These are phyloP conservation scores for Diplodia scrobiculata DNA, from an alignment of 2,329 filamentous ascomycete genomes.

Conservation along the genomic window DNA sequence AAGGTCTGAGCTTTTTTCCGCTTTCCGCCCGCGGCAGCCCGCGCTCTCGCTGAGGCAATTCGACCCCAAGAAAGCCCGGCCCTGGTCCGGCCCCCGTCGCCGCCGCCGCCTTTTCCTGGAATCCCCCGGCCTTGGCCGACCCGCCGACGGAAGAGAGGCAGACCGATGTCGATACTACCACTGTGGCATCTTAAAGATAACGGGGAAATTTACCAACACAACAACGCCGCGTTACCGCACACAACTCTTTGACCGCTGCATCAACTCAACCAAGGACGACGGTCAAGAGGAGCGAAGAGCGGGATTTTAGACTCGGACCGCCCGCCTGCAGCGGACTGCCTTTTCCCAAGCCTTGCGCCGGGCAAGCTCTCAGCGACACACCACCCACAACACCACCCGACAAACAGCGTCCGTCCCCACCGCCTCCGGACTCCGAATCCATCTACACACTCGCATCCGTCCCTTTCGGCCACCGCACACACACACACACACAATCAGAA, in stretches of 20 bases:
- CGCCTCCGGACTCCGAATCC: not conserved
- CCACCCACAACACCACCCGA: not conserved
- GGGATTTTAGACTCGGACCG: not conserved
- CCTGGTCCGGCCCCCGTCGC: constrained; percentile 12
- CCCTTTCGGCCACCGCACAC: not conserved
- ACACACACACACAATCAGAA: not conserved
- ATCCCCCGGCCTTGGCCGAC: not conserved
- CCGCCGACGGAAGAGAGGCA: not conserved
- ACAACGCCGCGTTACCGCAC: not conserved
- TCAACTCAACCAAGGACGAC: not conserved
- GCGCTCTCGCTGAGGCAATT: not conserved
- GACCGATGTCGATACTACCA: constrained; percentile 2
- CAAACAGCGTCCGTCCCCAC: not conserved
- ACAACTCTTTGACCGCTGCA: not conserved
- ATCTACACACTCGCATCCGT: not conserved
- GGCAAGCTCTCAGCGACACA: not conserved
- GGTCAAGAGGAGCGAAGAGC: not conserved
- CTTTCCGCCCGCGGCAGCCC: not conserved
- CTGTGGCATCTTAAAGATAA: not conserved
- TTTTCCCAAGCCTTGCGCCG: not conserved
- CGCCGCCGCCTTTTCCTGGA: not conserved
- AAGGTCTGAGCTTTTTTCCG: constrained; percentile 6
- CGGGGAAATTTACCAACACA: not conserved
- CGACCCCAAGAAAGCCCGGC: not conserved
- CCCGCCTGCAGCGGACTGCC: not conserved